phyloP scores from a whole-genome alignment of 352 stramenopile species.

The Albugo laibachii region DNA sequence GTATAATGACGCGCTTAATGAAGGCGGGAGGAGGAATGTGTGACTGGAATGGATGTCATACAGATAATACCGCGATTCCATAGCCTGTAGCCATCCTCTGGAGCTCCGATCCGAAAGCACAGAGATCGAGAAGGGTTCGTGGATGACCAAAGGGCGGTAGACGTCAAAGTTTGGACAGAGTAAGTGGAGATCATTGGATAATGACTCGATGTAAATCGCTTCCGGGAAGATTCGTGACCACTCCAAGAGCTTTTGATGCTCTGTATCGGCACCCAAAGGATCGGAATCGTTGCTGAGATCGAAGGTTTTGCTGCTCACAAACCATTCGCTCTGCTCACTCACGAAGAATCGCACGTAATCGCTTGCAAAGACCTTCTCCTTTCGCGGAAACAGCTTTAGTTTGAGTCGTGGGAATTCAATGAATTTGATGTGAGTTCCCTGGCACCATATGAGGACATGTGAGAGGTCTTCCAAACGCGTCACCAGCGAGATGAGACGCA shows the following conservation, averaged over 20 bases:
- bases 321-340: conserved; percentile 71
- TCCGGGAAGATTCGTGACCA: conserved; percentile 23
- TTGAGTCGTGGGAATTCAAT: conserved; percentile 96
- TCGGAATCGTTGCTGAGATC: conserved; percentile 4
- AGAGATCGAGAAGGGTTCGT: conserved; percentile 61
- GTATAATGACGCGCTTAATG: conserved; percentile 93
- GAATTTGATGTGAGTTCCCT: conserved; percentile 84
- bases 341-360: conserved; percentile 5
- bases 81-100: conserved; percentile 66
- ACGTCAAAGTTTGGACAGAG: conserved; percentile 70
- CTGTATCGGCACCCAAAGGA: conserved; percentile 3
- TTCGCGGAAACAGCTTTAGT: conserved; percentile 80
- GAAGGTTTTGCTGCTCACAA: conserved; percentile 47
- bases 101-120: conserved; percentile 63
- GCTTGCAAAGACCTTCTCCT: background rate
- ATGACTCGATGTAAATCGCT: conserved; percentile 54
- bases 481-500: no score
- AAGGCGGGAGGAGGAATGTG: conserved; percentile 89
- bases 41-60: conserved; percentile 95
- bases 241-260: conserved; percentile 26
- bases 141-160: conserved; percentile 46
- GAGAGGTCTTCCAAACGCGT: conserved; percentile 88
- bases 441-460: conserved; percentile 87
- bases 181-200: conserved; percentile 57
- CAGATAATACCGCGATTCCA: conserved; percentile 89